phyloP scores from a whole-genome alignment of 441 rosid species.

The Pelargonium cotyledonis region DNA sequence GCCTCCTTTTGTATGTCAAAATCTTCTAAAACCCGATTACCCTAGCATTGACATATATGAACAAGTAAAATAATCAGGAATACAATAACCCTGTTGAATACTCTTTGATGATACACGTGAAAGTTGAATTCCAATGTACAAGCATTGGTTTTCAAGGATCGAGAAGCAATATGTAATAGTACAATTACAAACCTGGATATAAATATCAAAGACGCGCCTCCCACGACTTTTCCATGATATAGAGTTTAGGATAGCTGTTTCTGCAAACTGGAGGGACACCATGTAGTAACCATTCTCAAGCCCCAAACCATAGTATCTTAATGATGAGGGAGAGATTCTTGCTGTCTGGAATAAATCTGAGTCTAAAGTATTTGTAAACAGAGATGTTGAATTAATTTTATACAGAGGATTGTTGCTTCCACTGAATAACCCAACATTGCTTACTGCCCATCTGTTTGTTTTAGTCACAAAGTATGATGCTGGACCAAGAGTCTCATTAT shows the following conservation, averaged over 20 bases:
- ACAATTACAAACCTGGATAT: constrained; percentile 47
- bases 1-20: constrained; percentile 42
- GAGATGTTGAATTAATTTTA: constrained; percentile 24
- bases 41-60: constrained; percentile 28
- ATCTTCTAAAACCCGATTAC: constrained; percentile 38
- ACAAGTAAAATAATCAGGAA: neutral
- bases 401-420: constrained; percentile 31
- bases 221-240: constrained; percentile 34
- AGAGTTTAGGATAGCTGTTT: constrained; percentile 7
- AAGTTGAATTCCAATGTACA: no score
- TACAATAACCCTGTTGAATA: no score
- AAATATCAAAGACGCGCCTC: constrained; percentile 41
- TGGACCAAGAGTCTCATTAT: constrained; percentile 32
- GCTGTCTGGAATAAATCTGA: constrained; percentile 41
- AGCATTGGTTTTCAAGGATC: no score
- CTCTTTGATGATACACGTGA: no score
- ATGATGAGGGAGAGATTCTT: constrained; percentile 57
- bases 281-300: constrained; percentile 54
- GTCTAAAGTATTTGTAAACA: constrained; percentile 27
- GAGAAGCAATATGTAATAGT: no score
- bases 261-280: constrained; percentile 4
- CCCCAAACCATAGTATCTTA: constrained; percentile 73
- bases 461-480: constrained; percentile 32
- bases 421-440: constrained; percentile 46
- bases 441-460: constrained; percentile 56